Percentiles rank a stretch among this genome's conserved stretches.
These are phyloP conservation scores for Backusella australiensis DNA, from an alignment of 192 early-diverging fungal genomes.

Conservation along the genomic window DNA sequence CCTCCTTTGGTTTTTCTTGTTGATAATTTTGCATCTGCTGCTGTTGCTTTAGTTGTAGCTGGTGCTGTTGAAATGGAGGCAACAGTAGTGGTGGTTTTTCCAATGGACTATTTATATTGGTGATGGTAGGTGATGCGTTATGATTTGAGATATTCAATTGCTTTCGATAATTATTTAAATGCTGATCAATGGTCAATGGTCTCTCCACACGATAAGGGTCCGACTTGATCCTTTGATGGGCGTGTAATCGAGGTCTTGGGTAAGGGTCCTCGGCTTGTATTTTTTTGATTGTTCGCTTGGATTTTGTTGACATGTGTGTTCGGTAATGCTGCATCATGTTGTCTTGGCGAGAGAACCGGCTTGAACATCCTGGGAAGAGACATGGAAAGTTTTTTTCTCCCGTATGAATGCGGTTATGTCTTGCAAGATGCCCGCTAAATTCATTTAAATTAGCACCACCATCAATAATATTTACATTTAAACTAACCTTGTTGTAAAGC, in stretches of 20 bases:
- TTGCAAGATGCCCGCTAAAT: conserved; percentile 71
- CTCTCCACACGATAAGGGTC: conserved; percentile 27
- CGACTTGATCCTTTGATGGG: conserved; percentile 32
- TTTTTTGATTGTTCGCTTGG: conserved; percentile 45
- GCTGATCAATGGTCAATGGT: conserved; percentile 38
- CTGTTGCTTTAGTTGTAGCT: not conserved
- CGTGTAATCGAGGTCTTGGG: conserved; percentile 31
- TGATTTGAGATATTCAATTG: conserved; percentile 1
- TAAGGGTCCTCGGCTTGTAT: conserved; percentile 12
- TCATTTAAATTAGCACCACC: not conserved
- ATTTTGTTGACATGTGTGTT: conserved; percentile 72
- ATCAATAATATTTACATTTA: not conserved
- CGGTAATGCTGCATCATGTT: conserved; percentile 90
- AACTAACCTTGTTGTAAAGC: conserved; percentile 74
- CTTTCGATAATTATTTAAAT: conserved; percentile 33
- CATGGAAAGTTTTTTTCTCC: conserved; percentile 81
- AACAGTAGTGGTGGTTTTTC: not conserved
- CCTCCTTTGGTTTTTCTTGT: not conserved
- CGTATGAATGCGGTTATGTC: conserved; percentile 80
- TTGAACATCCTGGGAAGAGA: conserved; percentile 63
- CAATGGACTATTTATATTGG: not conserved
- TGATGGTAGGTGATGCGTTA: not conserved
- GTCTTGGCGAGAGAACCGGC: conserved; percentile 78
- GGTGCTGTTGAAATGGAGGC: not conserved
- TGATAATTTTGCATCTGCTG: not conserved